Evolutionary conservation across 1,284 basidiomycete genomes (phyloP).

Genomic region (Polyporus tsugae): DNA sequence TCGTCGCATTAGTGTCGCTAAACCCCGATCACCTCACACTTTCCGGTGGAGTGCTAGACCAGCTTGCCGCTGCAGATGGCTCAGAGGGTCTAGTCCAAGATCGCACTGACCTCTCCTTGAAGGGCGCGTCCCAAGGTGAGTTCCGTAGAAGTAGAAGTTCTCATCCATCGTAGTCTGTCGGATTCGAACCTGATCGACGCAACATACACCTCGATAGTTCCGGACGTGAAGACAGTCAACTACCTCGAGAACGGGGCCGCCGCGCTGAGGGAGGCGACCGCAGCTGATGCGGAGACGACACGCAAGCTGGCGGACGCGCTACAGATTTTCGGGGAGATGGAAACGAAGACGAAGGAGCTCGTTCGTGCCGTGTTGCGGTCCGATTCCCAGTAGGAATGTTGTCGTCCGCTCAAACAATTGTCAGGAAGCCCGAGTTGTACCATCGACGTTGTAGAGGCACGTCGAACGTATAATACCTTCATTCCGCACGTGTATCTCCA

Average conservation of each 20-base stretch:
- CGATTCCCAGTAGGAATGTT: slow-evolving; percentile 4
- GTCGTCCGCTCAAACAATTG: neutral
- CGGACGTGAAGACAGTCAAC: slow-evolving; percentile 37
- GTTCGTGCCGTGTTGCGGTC: slow-evolving; percentile 34
- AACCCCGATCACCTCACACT: slow-evolving; percentile 56
- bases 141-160: no score
- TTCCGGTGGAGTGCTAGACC: slow-evolving; percentile 52
- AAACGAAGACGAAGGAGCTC: slow-evolving; percentile 50
- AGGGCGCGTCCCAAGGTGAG: neutral
- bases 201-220: neutral
- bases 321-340: slow-evolving; percentile 52
- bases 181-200: neutral
- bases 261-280: slow-evolving; percentile 46
- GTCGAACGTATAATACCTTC: neutral
- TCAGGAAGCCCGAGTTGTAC: neutral
- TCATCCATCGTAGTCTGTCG: neutral
- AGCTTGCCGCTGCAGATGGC: slow-evolving; percentile 43
- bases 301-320: slow-evolving; percentile 55
- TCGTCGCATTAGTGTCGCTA: slow-evolving; percentile 51
- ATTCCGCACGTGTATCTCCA: neutral
- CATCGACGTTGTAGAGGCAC: neutral
- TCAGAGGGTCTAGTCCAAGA: neutral
- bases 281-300: slow-evolving; percentile 47
- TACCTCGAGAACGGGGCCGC: slow-evolving; percentile 47
- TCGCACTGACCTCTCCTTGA: neutral